A percentile compares a stretch with the other conserved stretches of the same genome.
phyloP scores from a whole-genome alignment of 2,329 filamentous ascomycete species.

The Aspergillus neoniger region DNA sequence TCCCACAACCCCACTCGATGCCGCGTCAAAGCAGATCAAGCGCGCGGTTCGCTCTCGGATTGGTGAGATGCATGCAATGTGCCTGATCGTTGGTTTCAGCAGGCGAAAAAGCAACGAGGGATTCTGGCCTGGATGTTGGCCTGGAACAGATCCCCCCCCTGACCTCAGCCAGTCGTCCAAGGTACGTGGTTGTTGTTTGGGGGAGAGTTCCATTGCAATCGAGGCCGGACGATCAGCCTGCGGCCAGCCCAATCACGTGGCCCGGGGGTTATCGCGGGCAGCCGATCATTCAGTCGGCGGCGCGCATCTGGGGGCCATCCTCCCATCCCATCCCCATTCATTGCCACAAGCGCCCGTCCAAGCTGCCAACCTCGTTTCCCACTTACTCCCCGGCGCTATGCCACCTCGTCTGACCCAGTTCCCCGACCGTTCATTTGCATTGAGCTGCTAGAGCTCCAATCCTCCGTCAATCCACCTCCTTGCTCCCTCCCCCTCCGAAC shows the following conservation, averaged over 20 bases:
- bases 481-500: slow-evolving; percentile 10
- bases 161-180: no score
- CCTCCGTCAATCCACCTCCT: slow-evolving; percentile 6
- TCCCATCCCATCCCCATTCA: not conserved
- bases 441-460: slow-evolving; percentile 25
- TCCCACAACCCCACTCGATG: slow-evolving; percentile 7
- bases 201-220: not conserved
- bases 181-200: no score
- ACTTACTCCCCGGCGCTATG: slow-evolving; percentile 21
- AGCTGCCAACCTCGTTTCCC: not conserved
- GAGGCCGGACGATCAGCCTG: slow-evolving; percentile 1
- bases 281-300: slow-evolving; percentile 9
- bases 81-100: not conserved
- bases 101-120: not conserved
- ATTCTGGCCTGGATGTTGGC: not conserved
- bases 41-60: slow-evolving; percentile 10
- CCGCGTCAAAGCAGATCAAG: slow-evolving; percentile 5
- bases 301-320: not conserved
- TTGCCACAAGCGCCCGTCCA: not conserved
- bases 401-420: slow-evolving; percentile 16
- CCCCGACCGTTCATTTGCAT: slow-evolving; percentile 15
- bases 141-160: not conserved
- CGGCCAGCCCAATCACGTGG: slow-evolving; percentile 17
- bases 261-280: slow-evolving; percentile 3
- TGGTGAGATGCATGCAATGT: not conserved